Conservation (phyloP, 495 filamentous ascomycete genomes). For the Melanomma pulvis-pyrius region DNA sequence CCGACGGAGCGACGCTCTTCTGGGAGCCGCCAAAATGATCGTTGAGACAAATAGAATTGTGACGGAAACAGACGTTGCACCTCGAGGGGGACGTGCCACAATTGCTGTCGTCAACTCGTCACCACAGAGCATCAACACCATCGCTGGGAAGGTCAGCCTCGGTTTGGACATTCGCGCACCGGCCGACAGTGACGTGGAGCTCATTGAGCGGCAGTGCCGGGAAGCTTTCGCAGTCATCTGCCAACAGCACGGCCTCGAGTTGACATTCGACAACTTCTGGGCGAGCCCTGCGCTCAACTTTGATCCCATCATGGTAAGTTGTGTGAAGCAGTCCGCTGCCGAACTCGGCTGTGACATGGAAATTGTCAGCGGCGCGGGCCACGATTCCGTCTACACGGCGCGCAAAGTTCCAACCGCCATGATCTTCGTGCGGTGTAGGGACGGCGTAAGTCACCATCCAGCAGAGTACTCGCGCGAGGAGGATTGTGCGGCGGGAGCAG, state of each 20-base stretch:
- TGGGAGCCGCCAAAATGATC: constrained; percentile 28
- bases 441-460: constrained; percentile 67
- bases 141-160: constrained; percentile 15
- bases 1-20: constrained; percentile 19
- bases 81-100: constrained; percentile 13
- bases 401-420: constrained; percentile 62
- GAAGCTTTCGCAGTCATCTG: constrained; percentile 10
- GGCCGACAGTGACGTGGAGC: constrained; percentile 1
- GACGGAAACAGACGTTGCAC: constrained; percentile 5
- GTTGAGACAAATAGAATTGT: constrained; percentile 15
- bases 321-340: constrained; percentile 9
- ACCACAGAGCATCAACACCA: constrained; percentile 22
- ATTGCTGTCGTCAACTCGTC: constrained; percentile 21
- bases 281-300: constrained; percentile 11
- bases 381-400: constrained; percentile 65
- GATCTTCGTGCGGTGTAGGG: constrained; percentile 67
- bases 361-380: constrained; percentile 59
- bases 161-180: constrained; percentile 16
- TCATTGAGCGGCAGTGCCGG: constrained; percentile 12
- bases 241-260: constrained; percentile 3
- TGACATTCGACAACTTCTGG: constrained; percentile 23
- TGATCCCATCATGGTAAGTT: constrained; percentile 10
- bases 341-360: constrained; percentile 28
- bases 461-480: constrained; percentile 61
- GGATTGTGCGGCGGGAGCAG: constrained; percentile 63